These are phyloP conservation scores for Quambalaria eucalypti DNA, from an alignment of 1,284 basidiomycete genomes.

Conservation along the genomic window DNA sequence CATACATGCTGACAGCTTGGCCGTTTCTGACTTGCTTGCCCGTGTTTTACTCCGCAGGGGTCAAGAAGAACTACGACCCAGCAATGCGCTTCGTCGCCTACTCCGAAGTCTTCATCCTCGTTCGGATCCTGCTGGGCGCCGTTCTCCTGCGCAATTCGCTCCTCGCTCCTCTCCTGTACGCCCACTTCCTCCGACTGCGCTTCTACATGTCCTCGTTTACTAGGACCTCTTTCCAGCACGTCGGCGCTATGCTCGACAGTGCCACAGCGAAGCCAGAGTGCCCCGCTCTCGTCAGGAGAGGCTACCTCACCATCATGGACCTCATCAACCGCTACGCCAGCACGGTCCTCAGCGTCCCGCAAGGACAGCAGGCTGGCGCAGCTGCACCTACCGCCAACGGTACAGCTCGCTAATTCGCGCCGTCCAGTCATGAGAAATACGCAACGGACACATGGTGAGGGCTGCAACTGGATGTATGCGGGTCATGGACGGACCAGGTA, in stretches of 20 bases:
- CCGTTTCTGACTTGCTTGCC: no score
- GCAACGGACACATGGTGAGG: no score
- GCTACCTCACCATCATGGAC: constrained; percentile 38
- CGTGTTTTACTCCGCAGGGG: no score
- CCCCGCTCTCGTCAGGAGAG: constrained; percentile 37
- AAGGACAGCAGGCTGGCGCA: background rate
- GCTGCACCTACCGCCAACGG: no score
- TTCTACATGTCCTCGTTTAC: constrained; percentile 47
- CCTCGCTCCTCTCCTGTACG: constrained; percentile 40
- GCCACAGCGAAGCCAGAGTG: constrained; percentile 35
- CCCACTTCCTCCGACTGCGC: constrained; percentile 41
- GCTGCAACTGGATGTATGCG: no score
- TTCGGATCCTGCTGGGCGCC: constrained; percentile 41
- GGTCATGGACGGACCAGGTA: no score
- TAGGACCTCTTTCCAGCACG: constrained; percentile 41
- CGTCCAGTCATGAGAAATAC: no score
- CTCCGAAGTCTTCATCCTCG: constrained; percentile 44
- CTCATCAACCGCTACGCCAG: constrained; percentile 38
- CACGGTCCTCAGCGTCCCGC: constrained; percentile 35
- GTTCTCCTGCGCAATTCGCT: constrained; percentile 41
- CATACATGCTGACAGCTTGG: constrained; percentile 37
- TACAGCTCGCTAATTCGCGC: no score
- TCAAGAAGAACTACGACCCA: constrained; percentile 46
- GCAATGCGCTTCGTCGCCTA: constrained; percentile 48
- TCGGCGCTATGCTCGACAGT: constrained; percentile 30